phyloP scores from a whole-genome alignment of 2,329 filamentous ascomycete genomes.

The Cladophialophora chaetospira region DNA sequence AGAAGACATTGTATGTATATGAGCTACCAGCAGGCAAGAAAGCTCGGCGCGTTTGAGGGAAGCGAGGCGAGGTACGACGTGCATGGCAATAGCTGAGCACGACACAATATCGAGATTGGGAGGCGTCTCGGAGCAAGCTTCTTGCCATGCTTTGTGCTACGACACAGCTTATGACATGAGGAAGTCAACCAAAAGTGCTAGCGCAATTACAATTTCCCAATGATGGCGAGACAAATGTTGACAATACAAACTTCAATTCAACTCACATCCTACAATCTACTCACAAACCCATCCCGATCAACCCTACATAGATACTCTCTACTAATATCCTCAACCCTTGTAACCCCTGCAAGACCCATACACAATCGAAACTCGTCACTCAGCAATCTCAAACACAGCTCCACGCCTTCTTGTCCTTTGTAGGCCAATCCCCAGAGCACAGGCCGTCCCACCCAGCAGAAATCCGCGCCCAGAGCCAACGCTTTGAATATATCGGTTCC shows the following conservation, averaged over 20 bases:
- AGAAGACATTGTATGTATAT: too few relatives aligned
- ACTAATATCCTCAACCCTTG: constrained; percentile 26
- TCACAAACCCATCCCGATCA: constrained; percentile 37
- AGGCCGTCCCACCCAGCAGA: constrained; percentile 52
- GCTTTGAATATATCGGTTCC: constrained; percentile 63
- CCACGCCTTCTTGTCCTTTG: constrained; percentile 35
- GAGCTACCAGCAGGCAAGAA: too few relatives aligned
- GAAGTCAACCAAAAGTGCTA: too few relatives aligned
- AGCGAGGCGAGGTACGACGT: too few relatives aligned
- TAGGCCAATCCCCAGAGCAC: constrained; percentile 52
- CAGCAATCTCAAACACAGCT: constrained; percentile 33
- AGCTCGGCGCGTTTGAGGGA: too few relatives aligned
- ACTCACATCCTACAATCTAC: constrained; percentile 31
- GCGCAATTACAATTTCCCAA: not conserved
- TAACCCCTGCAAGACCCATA: constrained; percentile 35
- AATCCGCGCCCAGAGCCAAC: constrained; percentile 54
- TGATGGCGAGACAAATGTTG: not conserved
- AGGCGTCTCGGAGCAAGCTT: too few relatives aligned
- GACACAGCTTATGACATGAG: too few relatives aligned
- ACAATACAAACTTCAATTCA: not conserved
- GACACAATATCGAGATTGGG: too few relatives aligned
- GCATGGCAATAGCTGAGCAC: too few relatives aligned
- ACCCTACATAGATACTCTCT: constrained; percentile 45
- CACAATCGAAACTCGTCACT: constrained; percentile 35
- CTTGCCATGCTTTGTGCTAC: too few relatives aligned